phyloP scores from a whole-genome alignment of 1,284 basidiomycete genomes.

The Boletus semigastroideus region DNA sequence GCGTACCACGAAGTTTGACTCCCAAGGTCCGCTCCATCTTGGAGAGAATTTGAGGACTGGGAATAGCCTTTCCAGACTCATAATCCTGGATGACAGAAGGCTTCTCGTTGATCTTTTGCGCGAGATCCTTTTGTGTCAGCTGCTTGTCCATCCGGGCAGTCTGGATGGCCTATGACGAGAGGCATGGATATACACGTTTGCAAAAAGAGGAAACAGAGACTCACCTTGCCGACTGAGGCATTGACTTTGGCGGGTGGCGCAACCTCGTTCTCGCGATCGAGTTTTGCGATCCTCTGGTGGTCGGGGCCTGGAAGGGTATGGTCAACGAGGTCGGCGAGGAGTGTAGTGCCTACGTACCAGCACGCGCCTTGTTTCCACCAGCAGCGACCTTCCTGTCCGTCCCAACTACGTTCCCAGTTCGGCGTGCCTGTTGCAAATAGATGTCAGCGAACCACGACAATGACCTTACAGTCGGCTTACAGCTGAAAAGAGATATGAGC shows the following conservation, averaged over 20 bases:
- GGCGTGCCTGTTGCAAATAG: conserved; percentile 52
- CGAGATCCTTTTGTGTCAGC: conserved; percentile 92
- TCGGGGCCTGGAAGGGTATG: conserved; percentile 64
- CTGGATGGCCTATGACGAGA: conserved; percentile 70
- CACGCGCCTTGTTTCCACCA: conserved; percentile 72
- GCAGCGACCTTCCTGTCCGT: conserved; percentile 75
- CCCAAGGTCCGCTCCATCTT: conserved; percentile 91
- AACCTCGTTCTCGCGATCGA: conserved; percentile 95
- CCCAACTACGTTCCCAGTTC: conserved; percentile 68
- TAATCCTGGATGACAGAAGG: conserved; percentile 88
- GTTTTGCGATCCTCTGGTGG: conserved; percentile 91
- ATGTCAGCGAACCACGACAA: not conserved
- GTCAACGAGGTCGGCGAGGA: conserved; percentile 2
- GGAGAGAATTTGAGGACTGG: conserved; percentile 85
- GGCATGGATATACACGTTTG: conserved; percentile 1
- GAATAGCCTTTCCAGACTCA: conserved; percentile 86
- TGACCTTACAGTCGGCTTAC: conserved; percentile 37
- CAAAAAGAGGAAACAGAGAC: conserved; percentile 18
- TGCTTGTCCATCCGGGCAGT: conserved; percentile 76
- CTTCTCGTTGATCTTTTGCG: conserved; percentile 91
- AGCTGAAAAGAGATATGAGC: conserved; percentile 38
- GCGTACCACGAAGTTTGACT: conserved; percentile 88
- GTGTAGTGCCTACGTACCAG: conserved; percentile 45
- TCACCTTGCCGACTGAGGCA: conserved; percentile 77
- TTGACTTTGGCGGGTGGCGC: conserved; percentile 89